Evolutionary conservation across 208 protist species (phyloP).

Genomic region (Sergeia podlipaevii): DNA sequence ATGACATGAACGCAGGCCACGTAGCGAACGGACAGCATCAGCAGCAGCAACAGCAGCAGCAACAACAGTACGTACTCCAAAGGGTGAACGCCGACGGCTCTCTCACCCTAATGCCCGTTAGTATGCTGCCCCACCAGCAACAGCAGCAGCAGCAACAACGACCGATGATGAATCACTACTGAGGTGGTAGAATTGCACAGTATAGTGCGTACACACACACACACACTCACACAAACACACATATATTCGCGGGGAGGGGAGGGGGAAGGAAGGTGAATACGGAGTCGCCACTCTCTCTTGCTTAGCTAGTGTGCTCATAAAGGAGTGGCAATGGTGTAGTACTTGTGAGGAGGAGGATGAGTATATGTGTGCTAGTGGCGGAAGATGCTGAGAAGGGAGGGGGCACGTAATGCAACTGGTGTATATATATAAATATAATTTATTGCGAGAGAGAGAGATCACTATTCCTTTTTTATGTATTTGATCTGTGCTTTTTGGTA

Average conservation of each 20-base stretch:
- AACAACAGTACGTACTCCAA: slow-evolving; percentile 23
- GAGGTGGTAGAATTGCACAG: neutral
- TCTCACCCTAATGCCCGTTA: slow-evolving; percentile 22
- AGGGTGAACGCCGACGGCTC: slow-evolving; percentile 23
- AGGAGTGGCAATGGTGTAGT: neutral
- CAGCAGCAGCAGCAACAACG: neutral
- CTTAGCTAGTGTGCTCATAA: slow-evolving; percentile 3
- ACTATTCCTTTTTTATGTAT: slow-evolving; percentile 12
- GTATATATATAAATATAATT: slow-evolving; percentile 38
- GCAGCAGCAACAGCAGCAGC: slow-evolving; percentile 2
- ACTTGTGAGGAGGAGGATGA: slow-evolving; percentile 1
- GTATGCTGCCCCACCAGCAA: neutral
- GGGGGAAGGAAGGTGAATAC: too few relatives aligned
- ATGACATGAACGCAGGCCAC: neutral
- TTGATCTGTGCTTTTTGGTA: slow-evolving; percentile 3
- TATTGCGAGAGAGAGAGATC: slow-evolving; percentile 2
- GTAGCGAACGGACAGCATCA: neutral
- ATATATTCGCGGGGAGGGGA: too few relatives aligned
- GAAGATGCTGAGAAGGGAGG: too few relatives aligned
- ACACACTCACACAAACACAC: neutral
- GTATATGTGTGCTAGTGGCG: too few relatives aligned
- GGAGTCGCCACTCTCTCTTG: slow-evolving; percentile 8
- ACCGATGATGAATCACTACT: neutral
- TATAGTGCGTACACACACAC: neutral
- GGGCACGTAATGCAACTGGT: too few relatives aligned